Evolutionary conservation across 148 eudicot species (phyloP), one percentile per base, ranked within the genome.

Genomic region (Pouteria glomerata): DNA sequence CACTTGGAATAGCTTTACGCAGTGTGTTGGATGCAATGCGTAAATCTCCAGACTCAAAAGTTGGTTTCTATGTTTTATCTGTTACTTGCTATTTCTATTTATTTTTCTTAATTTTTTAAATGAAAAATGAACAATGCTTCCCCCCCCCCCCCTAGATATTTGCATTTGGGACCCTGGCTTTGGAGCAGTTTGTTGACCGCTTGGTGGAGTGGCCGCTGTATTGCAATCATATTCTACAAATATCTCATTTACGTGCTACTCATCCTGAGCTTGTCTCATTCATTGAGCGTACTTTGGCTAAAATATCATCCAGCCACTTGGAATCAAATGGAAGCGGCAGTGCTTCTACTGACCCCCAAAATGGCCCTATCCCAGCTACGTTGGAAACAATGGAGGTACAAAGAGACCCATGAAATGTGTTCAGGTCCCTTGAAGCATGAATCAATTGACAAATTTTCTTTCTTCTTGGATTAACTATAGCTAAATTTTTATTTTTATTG

Each of bases 181-280:
- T 66, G 57, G 70, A 67, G 57, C 70, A 66, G 70, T 66, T 66
- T 29, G 26, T 66, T 26, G 70, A 66, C 14, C 56, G 41, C 39
- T 47, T 66, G 70, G 56, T 16, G 23, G 70, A 66, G 55, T 27
- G 48, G 35, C 70, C 70, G 30, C 70, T 29, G 57, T 21, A 29
- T 67, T 67, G 57, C 70, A 31, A 67, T 67, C 70, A 67, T 67
- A 67, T 67, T 50, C 16, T 67, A 12, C 57, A 67, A 67, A 67
- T 48, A 31, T 48, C 41, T 67, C 70, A 67, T 67, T n/a, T 67
- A 30, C 57, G 12, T n/a, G 41, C 57, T 48, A 18, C 70, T 67
- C 42, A 12, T 67, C 41, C 57, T 23, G 55, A 30, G 23, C 70
- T 67, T 67, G 41, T 48, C 30, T 41, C 70, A 19, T 48, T 30